phyloP scores from a whole-genome alignment of 2,329 filamentous ascomycete genomes.

The Phoma sp. region DNA sequence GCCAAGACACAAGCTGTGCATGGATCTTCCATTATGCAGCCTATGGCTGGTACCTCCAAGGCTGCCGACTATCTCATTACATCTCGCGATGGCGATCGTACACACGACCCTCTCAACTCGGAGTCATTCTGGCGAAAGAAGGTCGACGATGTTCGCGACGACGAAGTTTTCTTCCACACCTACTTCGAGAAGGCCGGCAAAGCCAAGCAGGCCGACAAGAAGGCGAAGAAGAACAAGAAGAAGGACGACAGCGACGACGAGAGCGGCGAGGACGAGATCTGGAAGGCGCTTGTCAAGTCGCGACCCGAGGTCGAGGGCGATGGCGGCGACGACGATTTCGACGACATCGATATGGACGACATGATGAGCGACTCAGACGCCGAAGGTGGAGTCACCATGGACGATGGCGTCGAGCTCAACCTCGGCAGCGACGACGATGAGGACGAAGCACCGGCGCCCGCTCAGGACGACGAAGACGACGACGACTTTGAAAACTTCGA shows the following conservation, averaged over 20 bases:
- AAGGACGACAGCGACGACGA: constrained; percentile 56
- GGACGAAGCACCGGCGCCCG: constrained; percentile 52
- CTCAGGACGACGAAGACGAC: constrained; percentile 36
- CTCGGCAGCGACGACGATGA: constrained; percentile 58
- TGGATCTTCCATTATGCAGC: constrained; percentile 96
- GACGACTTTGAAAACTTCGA: constrained; percentile 51
- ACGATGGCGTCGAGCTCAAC: constrained; percentile 51
- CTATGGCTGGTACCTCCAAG: constrained; percentile 70
- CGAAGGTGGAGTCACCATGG: constrained; percentile 49
- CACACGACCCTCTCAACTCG: constrained; percentile 75
- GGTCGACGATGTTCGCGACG: constrained; percentile 81
- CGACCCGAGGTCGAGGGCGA: constrained; percentile 76
- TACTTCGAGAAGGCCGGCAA: constrained; percentile 79
- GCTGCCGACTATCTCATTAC: constrained; percentile 66
- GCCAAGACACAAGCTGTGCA: constrained; percentile 63
- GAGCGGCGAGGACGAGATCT: constrained; percentile 79
- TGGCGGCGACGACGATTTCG: constrained; percentile 64
- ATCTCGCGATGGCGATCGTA: constrained; percentile 63
- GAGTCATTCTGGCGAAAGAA: constrained; percentile 92
- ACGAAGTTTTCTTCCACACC: constrained; percentile 97
- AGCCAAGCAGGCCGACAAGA: constrained; percentile 62
- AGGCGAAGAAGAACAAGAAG: constrained; percentile 58
- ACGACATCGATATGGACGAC: constrained; percentile 58
- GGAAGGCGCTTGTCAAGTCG: constrained; percentile 85
- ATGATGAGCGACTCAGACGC: constrained; percentile 55